Evolutionary conservation across 106 monocot genomes (phyloP).

Genomic region (Dioscorea zingiberensis): DNA sequence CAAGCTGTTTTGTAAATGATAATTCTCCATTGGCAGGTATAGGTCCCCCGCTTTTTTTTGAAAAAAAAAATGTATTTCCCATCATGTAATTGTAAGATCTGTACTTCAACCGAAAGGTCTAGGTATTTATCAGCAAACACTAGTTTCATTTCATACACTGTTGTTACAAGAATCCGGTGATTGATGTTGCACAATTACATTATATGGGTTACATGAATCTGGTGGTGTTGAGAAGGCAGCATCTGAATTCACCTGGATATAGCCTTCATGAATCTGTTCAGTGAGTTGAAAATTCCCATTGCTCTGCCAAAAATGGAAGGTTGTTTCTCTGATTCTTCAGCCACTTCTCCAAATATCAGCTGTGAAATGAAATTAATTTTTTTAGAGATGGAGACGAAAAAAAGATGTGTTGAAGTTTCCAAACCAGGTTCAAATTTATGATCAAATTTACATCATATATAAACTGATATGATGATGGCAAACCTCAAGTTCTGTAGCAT

Average conservation of each 20-base stretch:
- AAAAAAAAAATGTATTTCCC: too few species aligned
- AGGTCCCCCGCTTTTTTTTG: too few species aligned
- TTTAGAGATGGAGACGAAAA: neutral
- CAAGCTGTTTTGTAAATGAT: too few species aligned
- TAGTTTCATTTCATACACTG: too few species aligned
- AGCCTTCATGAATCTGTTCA: slow-evolving; percentile 70
- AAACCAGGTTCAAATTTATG: neutral
- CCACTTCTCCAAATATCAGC: slow-evolving; percentile 59
- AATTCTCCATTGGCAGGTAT: too few species aligned
- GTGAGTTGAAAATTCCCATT: slow-evolving; percentile 47
- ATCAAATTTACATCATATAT: neutral
- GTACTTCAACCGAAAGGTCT: too few species aligned
- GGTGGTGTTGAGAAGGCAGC: neutral
- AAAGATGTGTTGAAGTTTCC: neutral
- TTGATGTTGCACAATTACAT: too few species aligned
- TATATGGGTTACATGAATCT: neutral
- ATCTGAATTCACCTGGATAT: slow-evolving; percentile 47
- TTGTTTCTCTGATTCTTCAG: slow-evolving; percentile 41
- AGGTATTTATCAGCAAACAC: too few species aligned
- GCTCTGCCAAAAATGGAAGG: slow-evolving; percentile 58
- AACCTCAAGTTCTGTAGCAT: slow-evolving; percentile 86
- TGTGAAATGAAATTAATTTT: slow-evolving; percentile 11
- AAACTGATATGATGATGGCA: neutral
- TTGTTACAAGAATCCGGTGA: too few species aligned
- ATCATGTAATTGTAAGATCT: too few species aligned